Evolutionary conservation across 257 asterid species (phyloP), one percentile per base, ranked within the genome.

Genomic region (Solanum paucissectum): DNA sequence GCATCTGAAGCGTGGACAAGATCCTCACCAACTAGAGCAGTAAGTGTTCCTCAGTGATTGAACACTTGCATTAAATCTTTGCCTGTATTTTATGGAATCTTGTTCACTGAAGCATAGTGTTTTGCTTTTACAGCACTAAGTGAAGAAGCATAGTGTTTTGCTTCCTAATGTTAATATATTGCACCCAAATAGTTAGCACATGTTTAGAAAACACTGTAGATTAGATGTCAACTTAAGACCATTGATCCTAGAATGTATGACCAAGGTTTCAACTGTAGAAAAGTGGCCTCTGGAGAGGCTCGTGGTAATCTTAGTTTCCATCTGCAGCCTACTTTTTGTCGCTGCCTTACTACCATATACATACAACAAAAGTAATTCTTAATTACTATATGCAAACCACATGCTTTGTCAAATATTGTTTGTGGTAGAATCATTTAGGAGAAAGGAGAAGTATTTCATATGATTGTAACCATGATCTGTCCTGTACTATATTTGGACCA

Each of bases 1-100:
- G 87, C 92, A 87, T 97, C 99, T 87, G 98, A 94, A 90, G 94
- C 98, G 25, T 97, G 99, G 99, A 97, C 99, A 83, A 72, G 88
- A 75, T 92, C 91, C 49, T 92, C 98, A 58, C 99, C 99, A 21
- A 92, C 95, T 23, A 87, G 91, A 73, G 88, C 91, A 81, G 99
- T 97, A 88, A 94, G 98, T 94, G 58, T 77, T 87, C 90, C 81
- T 71, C 46, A 29, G 69, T 23, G 8, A 16, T 66, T 25, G 3
- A 18, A n/a, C 12, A 3, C 11, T 29, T 9, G 25, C 46, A 14
- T 44, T 44, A 27, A 42, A 16, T 68, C 83, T 46, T 68, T 33
- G 68, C 83, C 9, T 36, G 55, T 84, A 83, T 72, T 79, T 60
- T 11, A 42, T 79, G 84, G 37, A 77, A 77, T 79, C 37, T 27